Percentiles rank a stretch among this genome's conserved stretches.
Conservation (phyloP, 805 yeast species). For the Metschnikowia koreensis region DNA sequence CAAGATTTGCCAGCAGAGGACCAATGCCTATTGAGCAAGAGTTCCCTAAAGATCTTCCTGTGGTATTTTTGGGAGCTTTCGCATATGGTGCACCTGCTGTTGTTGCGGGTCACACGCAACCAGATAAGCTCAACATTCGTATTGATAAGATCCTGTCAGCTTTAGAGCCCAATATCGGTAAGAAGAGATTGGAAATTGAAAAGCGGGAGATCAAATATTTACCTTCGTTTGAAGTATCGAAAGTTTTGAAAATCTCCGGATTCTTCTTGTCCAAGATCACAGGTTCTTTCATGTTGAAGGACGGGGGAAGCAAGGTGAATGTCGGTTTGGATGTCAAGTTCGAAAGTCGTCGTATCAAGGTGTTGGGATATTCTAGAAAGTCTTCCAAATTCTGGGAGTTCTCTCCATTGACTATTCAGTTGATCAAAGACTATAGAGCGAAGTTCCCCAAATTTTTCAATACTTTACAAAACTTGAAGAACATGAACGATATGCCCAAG, state of each 20-base stretch:
- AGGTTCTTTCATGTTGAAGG: conserved; percentile 63
- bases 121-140: conserved; percentile 49
- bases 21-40: conserved; percentile 80
- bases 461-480: conserved; percentile 25
- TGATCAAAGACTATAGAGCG: conserved; percentile 58
- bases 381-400: conserved; percentile 71
- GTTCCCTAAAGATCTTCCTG: conserved; percentile 70
- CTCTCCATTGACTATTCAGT: conserved; percentile 67
- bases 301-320: conserved; percentile 49
- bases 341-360: conserved; percentile 77
- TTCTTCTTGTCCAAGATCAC: conserved; percentile 75
- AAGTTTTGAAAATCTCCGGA: conserved; percentile 54
- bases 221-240: conserved; percentile 65
- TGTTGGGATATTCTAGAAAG: conserved; percentile 79
- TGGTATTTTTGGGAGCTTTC: conserved; percentile 77
- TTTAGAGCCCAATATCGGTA: conserved; percentile 67
- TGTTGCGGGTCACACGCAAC: conserved; percentile 55
- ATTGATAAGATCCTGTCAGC: conserved; percentile 36
- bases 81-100: conserved; percentile 83
- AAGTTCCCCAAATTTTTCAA: conserved; percentile 63
- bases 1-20: conserved; percentile 65
- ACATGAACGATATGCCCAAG: conserved; percentile 35
- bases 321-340: conserved; percentile 84
- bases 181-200: conserved; percentile 57
- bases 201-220: conserved; percentile 53